These are phyloP conservation scores for Komagataella phaffii DNA, from an alignment of 805 yeast genomes.

Conservation along the genomic window DNA sequence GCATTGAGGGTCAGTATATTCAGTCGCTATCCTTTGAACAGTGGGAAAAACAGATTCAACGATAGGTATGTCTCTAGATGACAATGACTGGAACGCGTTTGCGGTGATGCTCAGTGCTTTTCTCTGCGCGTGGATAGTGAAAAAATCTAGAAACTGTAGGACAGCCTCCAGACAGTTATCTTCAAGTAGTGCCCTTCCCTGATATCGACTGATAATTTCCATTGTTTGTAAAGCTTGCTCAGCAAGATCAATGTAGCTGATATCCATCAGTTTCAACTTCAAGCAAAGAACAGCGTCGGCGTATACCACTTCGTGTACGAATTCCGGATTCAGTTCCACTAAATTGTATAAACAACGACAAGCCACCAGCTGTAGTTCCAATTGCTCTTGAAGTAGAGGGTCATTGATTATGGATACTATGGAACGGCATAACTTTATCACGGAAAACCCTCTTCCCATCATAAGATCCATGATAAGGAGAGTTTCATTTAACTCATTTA, in stretches of 20 bases:
- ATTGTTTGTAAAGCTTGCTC: conserved; percentile 79
- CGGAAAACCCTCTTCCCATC: conserved; percentile 54
- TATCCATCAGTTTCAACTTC: conserved; percentile 52
- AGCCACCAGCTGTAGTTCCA: conserved; percentile 73
- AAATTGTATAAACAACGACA: conserved; percentile 77
- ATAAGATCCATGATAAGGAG: conserved; percentile 55
- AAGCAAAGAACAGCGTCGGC: conserved; percentile 57
- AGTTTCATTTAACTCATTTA: conserved; percentile 51
- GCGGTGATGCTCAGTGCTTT: conserved; percentile 66
- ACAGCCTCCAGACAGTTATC: conserved; percentile 55
- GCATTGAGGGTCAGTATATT: conserved; percentile 42
- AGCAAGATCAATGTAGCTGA: conserved; percentile 78
- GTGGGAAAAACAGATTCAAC: conserved; percentile 31
- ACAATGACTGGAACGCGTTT: conserved; percentile 31
- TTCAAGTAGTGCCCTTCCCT: conserved; percentile 35
- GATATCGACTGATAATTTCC: conserved; percentile 48
- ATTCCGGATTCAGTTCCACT: conserved; percentile 59
- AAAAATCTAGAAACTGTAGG: conserved; percentile 69
- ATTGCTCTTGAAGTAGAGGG: conserved; percentile 42
- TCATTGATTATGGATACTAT: conserved; percentile 46
- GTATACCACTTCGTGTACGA: conserved; percentile 45
- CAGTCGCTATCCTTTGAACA: conserved; percentile 40
- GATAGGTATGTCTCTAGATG: background rate
- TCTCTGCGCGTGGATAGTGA: conserved; percentile 80
- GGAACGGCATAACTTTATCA: conserved; percentile 36